phyloP scores from a whole-genome alignment of 805 yeast species.

The Zygotorulaspora chibaensis region DNA sequence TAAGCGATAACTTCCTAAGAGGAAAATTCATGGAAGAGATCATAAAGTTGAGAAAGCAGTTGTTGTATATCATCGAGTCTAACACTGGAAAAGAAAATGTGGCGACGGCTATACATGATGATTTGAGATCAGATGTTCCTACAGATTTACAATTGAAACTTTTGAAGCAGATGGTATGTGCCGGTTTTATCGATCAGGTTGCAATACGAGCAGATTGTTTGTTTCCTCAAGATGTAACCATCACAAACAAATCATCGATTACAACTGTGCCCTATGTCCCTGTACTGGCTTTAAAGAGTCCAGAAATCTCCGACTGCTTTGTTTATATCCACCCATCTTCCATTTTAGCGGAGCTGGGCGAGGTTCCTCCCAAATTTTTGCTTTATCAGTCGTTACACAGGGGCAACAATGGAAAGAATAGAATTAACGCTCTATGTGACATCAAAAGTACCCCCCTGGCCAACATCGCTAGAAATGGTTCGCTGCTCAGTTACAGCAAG shows the following conservation, averaged over 20 bases:
- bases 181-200: conserved; percentile 89
- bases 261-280: conserved; percentile 64
- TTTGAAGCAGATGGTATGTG: conserved; percentile 83
- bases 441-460: conserved; percentile 70
- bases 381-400: conserved; percentile 66
- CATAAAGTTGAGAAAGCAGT: conserved; percentile 70
- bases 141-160: conserved; percentile 64
- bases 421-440: conserved; percentile 76
- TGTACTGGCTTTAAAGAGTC: conserved; percentile 38
- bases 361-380: conserved; percentile 72
- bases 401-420: conserved; percentile 46
- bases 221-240: conserved; percentile 54
- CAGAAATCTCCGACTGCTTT: conserved; percentile 44
- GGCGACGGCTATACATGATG: conserved; percentile 43
- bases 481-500: conserved; percentile 77
- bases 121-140: conserved; percentile 62
- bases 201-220: conserved; percentile 77
- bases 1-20: conserved; percentile 62
- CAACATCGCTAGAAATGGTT: conserved; percentile 68
- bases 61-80: conserved; percentile 66
- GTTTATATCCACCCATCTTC: conserved; percentile 83
- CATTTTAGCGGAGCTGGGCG: conserved; percentile 45
- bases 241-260: conserved; percentile 55
- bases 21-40: conserved; percentile 84
- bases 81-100: conserved; percentile 58